A percentile compares a stretch with the other conserved stretches of the same genome.
phyloP scores from a whole-genome alignment of 805 yeast species.

The Danielia oregonensis region DNA sequence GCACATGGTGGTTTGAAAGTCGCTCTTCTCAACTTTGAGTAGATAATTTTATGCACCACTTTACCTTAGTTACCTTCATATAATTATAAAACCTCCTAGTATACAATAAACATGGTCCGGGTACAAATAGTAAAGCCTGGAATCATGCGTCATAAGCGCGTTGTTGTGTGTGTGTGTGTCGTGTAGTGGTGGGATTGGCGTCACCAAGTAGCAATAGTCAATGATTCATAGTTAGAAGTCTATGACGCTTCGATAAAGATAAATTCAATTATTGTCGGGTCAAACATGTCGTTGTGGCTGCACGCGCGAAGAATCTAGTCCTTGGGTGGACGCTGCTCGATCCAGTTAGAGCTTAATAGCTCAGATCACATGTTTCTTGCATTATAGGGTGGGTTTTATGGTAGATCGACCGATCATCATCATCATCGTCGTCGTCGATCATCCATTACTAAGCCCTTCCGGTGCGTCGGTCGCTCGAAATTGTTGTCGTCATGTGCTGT shows the following conservation, averaged over 20 bases:
- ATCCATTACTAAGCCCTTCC: neutral
- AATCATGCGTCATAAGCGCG: neutral
- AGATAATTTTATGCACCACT: no score
- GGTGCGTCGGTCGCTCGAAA: neutral
- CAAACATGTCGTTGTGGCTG: no score
- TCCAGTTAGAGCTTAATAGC: neutral
- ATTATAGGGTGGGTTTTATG: neutral
- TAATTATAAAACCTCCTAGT: neutral
- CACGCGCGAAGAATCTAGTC: no score
- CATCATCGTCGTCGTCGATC: neutral
- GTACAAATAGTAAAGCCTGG: no score
- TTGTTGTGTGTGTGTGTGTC: no score
- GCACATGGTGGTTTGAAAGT: neutral
- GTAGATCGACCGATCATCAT: no score
- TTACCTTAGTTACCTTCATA: no score
- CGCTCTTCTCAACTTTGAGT: no score
- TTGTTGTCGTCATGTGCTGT: neutral
- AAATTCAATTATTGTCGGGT: neutral
- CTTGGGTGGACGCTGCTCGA: neutral
- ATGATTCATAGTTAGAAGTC: neutral
- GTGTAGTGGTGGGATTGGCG: neutral
- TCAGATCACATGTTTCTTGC: neutral
- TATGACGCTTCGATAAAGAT: slow-evolving; percentile 1
- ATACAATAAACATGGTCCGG: no score
- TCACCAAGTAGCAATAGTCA: neutral